phyloP scores from a whole-genome alignment of 768 basidiomycete genomes.

The Calocybe gangraenosa region DNA sequence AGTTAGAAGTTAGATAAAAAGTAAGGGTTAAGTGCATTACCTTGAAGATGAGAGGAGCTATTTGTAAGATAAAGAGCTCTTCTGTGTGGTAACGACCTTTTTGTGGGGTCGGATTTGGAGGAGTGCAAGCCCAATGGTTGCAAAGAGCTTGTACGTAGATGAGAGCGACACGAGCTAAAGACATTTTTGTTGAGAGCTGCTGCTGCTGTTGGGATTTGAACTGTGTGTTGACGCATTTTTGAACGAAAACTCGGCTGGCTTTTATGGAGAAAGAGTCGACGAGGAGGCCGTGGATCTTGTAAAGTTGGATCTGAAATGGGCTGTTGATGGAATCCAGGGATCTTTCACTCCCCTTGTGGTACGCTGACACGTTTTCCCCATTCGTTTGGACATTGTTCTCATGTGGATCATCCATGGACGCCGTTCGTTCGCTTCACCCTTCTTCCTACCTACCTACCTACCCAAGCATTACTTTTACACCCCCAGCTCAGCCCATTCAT shows the following conservation, averaged over 20 bases:
- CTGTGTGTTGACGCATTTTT: not conserved
- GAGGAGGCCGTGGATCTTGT: slow-evolving; percentile 16
- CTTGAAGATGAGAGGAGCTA: slow-evolving; percentile 45
- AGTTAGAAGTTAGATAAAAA: not conserved
- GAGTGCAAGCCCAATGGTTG: slow-evolving; percentile 43
- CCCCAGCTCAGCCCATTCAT: not conserved
- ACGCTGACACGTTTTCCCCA: not conserved
- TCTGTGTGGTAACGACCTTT: slow-evolving; percentile 44
- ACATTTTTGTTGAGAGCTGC: slow-evolving; percentile 22
- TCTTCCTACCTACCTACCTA: too few species aligned
- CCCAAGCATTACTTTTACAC: too few species aligned
- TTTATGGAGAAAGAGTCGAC: slow-evolving; percentile 9
- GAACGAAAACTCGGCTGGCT: not conserved
- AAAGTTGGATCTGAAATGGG: slow-evolving; percentile 4
- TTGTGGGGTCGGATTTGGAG: slow-evolving; percentile 43
- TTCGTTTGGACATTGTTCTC: not conserved
- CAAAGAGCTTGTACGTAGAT: slow-evolving; percentile 35
- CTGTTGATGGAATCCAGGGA: slow-evolving; percentile 4
- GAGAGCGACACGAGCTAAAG: slow-evolving; percentile 34
- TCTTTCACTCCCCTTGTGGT: not conserved
- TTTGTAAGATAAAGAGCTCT: slow-evolving; percentile 38
- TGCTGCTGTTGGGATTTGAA: not conserved
- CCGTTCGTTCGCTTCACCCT: not conserved
- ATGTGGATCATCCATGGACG: not conserved
- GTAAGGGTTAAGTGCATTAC: slow-evolving; percentile 17